phyloP scores from a whole-genome alignment of 129 eudicot species.

The Escallonia rubra region DNA sequence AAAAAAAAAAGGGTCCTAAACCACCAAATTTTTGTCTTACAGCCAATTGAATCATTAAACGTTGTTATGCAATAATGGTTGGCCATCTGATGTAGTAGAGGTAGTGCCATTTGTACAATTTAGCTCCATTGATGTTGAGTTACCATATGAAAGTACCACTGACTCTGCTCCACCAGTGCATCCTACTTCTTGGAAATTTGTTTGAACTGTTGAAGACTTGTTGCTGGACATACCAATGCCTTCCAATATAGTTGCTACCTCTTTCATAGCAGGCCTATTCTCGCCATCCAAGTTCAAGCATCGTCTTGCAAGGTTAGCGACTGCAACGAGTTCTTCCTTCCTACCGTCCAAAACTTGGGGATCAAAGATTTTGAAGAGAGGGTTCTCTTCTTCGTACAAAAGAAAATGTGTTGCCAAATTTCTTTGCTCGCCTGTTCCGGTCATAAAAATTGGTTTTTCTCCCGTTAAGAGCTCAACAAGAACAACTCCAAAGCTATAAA shows the following conservation, averaged over 20 bases:
- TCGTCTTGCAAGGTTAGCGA: background rate
- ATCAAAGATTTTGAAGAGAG: background rate
- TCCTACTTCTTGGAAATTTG: too few species aligned
- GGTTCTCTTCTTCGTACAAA: background rate
- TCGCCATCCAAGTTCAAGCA: background rate
- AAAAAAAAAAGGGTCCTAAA: too few species aligned
- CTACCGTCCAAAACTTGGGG: background rate
- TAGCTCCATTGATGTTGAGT: too few species aligned
- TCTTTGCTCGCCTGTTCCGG: background rate
- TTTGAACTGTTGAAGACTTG: too few species aligned
- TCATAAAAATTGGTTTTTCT: background rate
- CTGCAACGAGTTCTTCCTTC: background rate
- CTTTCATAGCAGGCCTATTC: slow-evolving; percentile 1
- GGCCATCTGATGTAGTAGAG: too few species aligned
- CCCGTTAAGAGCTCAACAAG: background rate
- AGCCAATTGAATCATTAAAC: too few species aligned
- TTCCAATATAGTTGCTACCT: background rate
- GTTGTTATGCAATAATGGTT: too few species aligned
- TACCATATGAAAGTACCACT: too few species aligned
- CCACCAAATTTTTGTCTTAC: too few species aligned
- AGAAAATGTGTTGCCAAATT: background rate
- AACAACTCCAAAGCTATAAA: slow-evolving; percentile 4
- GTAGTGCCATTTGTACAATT: too few species aligned
- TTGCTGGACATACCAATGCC: too few species aligned
- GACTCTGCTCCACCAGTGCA: too few species aligned